phyloP scores from a whole-genome alignment of 2,329 filamentous ascomycete species.

The Alternaria panax region DNA sequence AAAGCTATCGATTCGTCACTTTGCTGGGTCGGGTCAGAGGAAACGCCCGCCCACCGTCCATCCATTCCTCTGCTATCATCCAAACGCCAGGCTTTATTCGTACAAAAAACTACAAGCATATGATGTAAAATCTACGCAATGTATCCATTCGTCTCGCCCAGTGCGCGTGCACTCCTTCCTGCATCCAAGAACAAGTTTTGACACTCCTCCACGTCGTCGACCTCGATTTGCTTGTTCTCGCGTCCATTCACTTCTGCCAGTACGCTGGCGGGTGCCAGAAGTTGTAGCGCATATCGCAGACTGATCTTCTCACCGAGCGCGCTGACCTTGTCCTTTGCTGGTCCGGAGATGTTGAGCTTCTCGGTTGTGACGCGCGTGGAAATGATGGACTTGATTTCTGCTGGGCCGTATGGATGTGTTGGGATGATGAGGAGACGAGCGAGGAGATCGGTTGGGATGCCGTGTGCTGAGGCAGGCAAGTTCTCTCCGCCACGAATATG shows the following conservation, averaged over 20 bases:
- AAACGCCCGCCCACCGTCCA: slow-evolving; percentile 20
- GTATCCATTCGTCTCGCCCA: slow-evolving; percentile 41
- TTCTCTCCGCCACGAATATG: slow-evolving; percentile 85
- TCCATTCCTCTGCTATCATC: slow-evolving; percentile 11
- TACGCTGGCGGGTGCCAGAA: slow-evolving; percentile 89
- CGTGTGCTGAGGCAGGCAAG: slow-evolving; percentile 74
- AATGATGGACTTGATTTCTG: slow-evolving; percentile 94
- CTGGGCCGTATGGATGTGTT: slow-evolving; percentile 84
- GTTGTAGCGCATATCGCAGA: slow-evolving; percentile 89
- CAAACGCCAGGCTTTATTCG: slow-evolving; percentile 23
- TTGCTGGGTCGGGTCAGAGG: too few species aligned
- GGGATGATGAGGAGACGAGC: slow-evolving; percentile 95
- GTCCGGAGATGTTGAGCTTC: slow-evolving; percentile 77
- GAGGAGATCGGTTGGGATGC: slow-evolving; percentile 91
- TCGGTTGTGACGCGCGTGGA: slow-evolving; percentile 83
- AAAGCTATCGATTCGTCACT: slow-evolving; percentile 7
- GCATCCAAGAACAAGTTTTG: slow-evolving; percentile 58
- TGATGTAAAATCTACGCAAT: slow-evolving; percentile 44
- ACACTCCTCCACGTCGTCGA: slow-evolving; percentile 64
- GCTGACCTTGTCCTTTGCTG: slow-evolving; percentile 85
- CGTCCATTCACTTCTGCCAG: slow-evolving; percentile 74
- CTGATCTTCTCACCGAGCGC: slow-evolving; percentile 88
- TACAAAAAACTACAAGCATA: slow-evolving; percentile 21
- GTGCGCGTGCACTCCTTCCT: slow-evolving; percentile 53
- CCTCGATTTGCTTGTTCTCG: slow-evolving; percentile 57